These are phyloP conservation scores for Trypanosoma avium DNA, from an alignment of 208 protist species.

Conservation along the genomic window DNA sequence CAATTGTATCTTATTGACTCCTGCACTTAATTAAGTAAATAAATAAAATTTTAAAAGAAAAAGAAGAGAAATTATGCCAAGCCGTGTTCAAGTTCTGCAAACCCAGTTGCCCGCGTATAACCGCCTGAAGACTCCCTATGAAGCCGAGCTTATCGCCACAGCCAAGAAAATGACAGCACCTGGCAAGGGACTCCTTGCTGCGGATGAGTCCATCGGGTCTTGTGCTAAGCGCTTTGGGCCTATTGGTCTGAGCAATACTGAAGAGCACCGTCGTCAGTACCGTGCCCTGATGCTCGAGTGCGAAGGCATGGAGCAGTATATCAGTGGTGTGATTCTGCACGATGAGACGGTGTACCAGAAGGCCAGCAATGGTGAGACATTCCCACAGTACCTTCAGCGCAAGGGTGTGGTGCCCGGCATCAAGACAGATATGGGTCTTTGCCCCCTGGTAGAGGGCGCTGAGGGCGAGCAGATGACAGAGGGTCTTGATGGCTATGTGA, in stretches of 20 bases:
- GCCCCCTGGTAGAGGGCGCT: slow-evolving; percentile 78
- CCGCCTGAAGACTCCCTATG: slow-evolving; percentile 76
- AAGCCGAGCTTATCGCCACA: slow-evolving; percentile 68
- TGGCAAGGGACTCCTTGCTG: slow-evolving; percentile 97
- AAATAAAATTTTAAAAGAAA: slow-evolving; percentile 7
- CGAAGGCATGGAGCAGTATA: slow-evolving; percentile 88
- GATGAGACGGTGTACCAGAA: slow-evolving; percentile 97
- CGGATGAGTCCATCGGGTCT: slow-evolving; percentile 95
- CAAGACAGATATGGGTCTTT: slow-evolving; percentile 94
- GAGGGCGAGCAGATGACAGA: slow-evolving; percentile 93
- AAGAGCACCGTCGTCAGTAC: slow-evolving; percentile 94
- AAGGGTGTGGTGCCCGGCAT: slow-evolving; percentile 93
- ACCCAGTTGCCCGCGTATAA: slow-evolving; percentile 83
- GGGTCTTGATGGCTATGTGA: slow-evolving; percentile 93
- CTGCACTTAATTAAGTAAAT: slow-evolving; percentile 1
- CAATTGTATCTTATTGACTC: slow-evolving; percentile 3
- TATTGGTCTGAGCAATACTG: slow-evolving; percentile 95
- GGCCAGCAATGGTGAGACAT: slow-evolving; percentile 76
- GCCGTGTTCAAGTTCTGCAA: slow-evolving; percentile 71
- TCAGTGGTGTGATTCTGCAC: slow-evolving; percentile 96
- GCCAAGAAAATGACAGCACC: slow-evolving; percentile 67
- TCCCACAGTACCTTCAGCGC: slow-evolving; percentile 80
- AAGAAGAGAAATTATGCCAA: too few species aligned
- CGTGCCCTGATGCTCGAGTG: slow-evolving; percentile 89
- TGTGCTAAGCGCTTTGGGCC: slow-evolving; percentile 94